phyloP scores from a whole-genome alignment of 192 early-diverging fungal genomes.

The Backusella mclennaniae region DNA sequence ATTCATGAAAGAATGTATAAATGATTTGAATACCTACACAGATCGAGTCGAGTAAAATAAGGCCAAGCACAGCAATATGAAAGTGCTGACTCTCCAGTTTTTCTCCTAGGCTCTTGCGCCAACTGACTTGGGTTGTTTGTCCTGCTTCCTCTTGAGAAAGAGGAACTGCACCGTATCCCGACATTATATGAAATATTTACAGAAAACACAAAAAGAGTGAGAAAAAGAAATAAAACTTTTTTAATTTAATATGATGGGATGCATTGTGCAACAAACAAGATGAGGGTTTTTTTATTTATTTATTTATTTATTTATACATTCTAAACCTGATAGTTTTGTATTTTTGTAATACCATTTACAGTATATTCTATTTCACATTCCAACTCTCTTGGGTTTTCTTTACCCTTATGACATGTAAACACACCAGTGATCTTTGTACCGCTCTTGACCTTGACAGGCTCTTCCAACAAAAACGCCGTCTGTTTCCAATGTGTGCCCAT shows the following conservation, averaged over 20 bases:
- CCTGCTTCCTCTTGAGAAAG: neutral
- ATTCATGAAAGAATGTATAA: conserved; percentile 36
- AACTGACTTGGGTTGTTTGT: neutral
- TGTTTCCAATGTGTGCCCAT: conserved; percentile 98
- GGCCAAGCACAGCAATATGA: conserved; percentile 25
- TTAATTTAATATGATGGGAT: neutral
- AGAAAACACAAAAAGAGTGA: neutral
- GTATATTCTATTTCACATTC: conserved; percentile 58
- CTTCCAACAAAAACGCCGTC: conserved; percentile 75
- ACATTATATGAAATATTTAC: neutral
- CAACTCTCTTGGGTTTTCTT: conserved; percentile 69
- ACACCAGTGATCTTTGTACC: conserved; percentile 49
- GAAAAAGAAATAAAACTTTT: neutral
- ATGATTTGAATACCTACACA: conserved; percentile 32
- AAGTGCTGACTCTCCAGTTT: conserved; percentile 18
- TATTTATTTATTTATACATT: too few species aligned
- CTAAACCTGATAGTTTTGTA: conserved; percentile 16
- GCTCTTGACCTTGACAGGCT: conserved; percentile 52
- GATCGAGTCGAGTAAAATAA: conserved; percentile 24
- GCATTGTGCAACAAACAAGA: neutral
- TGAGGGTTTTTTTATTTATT: too few species aligned
- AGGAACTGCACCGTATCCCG: neutral
- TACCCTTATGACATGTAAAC: conserved; percentile 65
- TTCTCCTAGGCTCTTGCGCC: conserved; percentile 30
- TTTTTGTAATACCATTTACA: conserved; percentile 10